Conservation (phyloP, 257 asterid genomes). For the Striga asiatica region DNA sequence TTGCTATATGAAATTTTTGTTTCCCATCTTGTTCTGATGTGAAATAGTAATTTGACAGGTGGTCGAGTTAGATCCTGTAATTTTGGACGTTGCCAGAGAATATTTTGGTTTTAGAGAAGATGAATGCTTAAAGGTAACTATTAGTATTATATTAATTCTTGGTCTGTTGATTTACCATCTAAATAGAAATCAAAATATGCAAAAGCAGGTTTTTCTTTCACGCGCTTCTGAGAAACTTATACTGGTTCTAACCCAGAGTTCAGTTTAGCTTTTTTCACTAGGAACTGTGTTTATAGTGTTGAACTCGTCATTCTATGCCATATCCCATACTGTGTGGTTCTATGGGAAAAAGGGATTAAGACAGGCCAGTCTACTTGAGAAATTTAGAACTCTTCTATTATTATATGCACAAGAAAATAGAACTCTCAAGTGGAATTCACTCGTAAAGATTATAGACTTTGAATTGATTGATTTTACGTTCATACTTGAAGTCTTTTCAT, state of each 20-base stretch:
- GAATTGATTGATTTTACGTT: background rate
- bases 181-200: background rate
- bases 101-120: conserved; percentile 64
- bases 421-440: background rate
- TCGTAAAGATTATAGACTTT: background rate
- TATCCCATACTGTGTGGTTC: too few relatives aligned
- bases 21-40: conserved; percentile 14
- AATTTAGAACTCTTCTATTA: background rate
- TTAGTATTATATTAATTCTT: background rate
- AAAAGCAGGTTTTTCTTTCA: background rate
- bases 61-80: conserved; percentile 74
- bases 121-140: conserved; percentile 50
- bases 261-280: background rate
- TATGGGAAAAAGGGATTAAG: too few relatives aligned
- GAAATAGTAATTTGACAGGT: conserved; percentile 40
- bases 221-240: background rate
- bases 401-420: too few relatives aligned
- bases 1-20: background rate
- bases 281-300: background rate
- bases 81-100: conserved; percentile 57
- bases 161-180: background rate
- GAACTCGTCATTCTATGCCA: background rate
- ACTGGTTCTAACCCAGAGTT: background rate
- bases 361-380: background rate
- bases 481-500: background rate